Conservation (phyloP, 257 asterid genomes). For the Catharanthus roseus region DNA sequence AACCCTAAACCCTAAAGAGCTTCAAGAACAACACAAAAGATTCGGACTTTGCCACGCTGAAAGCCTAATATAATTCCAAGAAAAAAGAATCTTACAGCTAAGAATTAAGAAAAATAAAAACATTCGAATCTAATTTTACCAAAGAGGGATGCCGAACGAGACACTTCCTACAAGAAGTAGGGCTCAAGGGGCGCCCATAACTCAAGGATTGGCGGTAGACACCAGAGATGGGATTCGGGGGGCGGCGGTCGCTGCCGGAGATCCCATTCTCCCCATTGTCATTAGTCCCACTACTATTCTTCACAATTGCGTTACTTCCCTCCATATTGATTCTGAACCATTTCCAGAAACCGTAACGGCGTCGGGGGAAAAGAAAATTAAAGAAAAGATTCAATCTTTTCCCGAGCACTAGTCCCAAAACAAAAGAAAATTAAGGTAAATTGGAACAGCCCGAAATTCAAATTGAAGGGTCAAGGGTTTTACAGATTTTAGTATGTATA, state of each 20-base stretch:
- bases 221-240: conserved; percentile 56
- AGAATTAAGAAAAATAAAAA: background rate
- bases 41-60: background rate
- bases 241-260: conserved; percentile 56
- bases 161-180: conserved; percentile 35
- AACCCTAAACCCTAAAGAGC: background rate
- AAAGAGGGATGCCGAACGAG: conserved; percentile 65
- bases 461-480: conserved; percentile 17
- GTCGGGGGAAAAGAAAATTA: background rate
- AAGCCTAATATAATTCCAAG: background rate
- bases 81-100: too few species aligned
- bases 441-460: background rate
- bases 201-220: conserved; percentile 39
- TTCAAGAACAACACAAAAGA: background rate
- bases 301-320: conserved; percentile 47
- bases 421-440: background rate
- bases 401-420: background rate
- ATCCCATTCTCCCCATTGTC: conserved; percentile 31
- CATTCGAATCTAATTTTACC: conserved; percentile 32
- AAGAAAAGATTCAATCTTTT: background rate
- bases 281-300: conserved; percentile 36
- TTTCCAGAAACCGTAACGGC: conserved; percentile 30
- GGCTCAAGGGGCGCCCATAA: conserved; percentile 28
- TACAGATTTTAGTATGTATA: background rate
- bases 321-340: conserved; percentile 76